phyloP scores from a whole-genome alignment of 306 rosid species.

The Clitoria ternatea region DNA sequence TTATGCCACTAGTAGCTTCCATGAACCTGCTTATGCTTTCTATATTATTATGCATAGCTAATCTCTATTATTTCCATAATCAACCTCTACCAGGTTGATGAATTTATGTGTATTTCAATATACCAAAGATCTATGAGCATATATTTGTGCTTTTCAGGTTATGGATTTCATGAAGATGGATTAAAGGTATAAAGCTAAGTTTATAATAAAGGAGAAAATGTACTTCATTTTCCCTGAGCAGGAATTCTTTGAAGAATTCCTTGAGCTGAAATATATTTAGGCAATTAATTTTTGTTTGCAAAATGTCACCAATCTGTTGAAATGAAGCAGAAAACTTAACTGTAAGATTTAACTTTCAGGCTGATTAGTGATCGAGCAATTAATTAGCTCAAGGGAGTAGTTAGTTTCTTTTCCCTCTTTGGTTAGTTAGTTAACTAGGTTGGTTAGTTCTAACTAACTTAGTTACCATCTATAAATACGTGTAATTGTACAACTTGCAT shows the following conservation, averaged over 20 bases:
- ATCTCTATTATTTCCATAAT: not conserved
- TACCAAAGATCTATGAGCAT: not conserved
- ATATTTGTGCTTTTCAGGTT: conserved; percentile 49
- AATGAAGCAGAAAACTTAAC: conserved; percentile 5
- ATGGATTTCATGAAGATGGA: conserved; percentile 98
- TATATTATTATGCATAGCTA: not conserved
- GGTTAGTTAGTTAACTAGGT: too few relatives aligned
- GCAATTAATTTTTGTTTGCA: conserved; percentile 6
- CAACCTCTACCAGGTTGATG: not conserved
- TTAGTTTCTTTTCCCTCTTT: too few relatives aligned
- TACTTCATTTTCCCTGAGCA: not conserved
- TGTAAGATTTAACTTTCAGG: conserved; percentile 46
- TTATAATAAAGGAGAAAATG: not conserved
- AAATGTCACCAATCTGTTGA: not conserved
- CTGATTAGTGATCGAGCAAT: too few relatives aligned
- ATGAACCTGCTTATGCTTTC: not conserved
- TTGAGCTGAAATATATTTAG: not conserved
- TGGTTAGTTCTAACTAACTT: too few relatives aligned
- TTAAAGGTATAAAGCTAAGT: conserved; percentile 52
- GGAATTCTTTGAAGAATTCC: not conserved
- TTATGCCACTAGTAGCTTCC: not conserved
- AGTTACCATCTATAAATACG: too few relatives aligned
- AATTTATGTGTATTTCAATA: not conserved
- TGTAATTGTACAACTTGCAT: too few relatives aligned
- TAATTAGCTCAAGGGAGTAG: too few relatives aligned